Evolutionary conservation across 768 basidiomycete genomes (phyloP).

Genomic region (Pholiota molesta): DNA sequence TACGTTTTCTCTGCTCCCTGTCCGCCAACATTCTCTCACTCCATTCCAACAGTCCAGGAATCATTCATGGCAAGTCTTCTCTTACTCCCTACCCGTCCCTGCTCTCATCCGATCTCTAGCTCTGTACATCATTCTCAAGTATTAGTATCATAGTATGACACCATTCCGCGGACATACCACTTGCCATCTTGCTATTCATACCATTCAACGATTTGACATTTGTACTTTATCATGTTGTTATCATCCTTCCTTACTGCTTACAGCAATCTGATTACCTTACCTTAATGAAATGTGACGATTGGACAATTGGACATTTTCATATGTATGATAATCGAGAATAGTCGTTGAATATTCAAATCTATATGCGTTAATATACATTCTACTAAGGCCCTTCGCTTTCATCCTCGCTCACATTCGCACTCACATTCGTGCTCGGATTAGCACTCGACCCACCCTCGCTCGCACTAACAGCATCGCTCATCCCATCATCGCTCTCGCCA

Average conservation of each 20-base stretch:
- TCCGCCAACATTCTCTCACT: conserved; percentile 2
- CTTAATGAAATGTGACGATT: background rate
- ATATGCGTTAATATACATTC: background rate
- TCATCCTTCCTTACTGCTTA: background rate
- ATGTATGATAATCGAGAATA: background rate
- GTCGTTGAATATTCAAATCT: background rate
- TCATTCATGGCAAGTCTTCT: conserved; percentile 61
- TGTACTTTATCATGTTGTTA: background rate
- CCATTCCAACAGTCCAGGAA: conserved; percentile 59
- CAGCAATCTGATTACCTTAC: background rate
- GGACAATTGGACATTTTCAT: background rate
- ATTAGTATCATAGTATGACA: conserved; percentile 47
- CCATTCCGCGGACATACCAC: background rate
- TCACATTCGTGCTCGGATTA: conserved; percentile 22
- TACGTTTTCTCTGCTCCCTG: conserved; percentile 37
- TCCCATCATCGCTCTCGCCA: conserved; percentile 24
- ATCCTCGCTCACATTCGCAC: conserved; percentile 26
- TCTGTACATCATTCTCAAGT: conserved; percentile 81
- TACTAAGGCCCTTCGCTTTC: background rate
- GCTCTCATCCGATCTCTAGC: conserved; percentile 45
- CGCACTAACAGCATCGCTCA: conserved; percentile 25
- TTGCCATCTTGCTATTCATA: background rate
- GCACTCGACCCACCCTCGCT: conserved; percentile 18
- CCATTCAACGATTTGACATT: background rate
- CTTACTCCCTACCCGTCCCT: background rate